Conservation (phyloP, 306 rosid species). For the Quercus ilex region DNA sequence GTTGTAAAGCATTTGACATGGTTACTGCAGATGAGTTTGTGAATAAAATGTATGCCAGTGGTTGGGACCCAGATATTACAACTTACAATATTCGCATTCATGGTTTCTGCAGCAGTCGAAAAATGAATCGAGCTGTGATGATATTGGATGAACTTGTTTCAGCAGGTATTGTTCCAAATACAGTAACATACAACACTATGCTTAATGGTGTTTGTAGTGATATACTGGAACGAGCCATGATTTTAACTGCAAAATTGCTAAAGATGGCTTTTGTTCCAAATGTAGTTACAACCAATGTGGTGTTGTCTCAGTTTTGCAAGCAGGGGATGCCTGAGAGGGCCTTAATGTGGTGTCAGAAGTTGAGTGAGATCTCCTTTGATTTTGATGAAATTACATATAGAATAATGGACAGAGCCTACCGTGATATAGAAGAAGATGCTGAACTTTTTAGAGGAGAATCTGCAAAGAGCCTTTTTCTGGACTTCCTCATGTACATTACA, state of each 20-base stretch:
- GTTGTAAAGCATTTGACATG: conserved; percentile 64
- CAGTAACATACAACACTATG: conserved; percentile 68
- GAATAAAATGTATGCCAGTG: conserved; percentile 46
- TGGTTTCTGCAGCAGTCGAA: conserved; percentile 50
- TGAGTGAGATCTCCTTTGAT: conserved; percentile 44
- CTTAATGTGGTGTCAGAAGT: conserved; percentile 69
- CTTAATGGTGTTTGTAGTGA: conserved; percentile 58
- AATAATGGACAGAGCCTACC: conserved; percentile 52
- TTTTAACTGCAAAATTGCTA: conserved; percentile 65
- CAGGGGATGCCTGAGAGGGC: conserved; percentile 79
- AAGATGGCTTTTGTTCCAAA: conserved; percentile 73
- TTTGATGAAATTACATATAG: conserved; percentile 50
- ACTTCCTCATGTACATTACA: conserved; percentile 73
- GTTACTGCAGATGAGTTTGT: conserved; percentile 51
- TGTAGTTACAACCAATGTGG: conserved; percentile 50
- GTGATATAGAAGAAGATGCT: conserved; percentile 33
- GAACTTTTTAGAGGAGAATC: conserved; percentile 31
- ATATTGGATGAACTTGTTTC: conserved; percentile 60
- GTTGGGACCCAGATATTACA: conserved; percentile 65
- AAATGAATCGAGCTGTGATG: conserved; percentile 50
- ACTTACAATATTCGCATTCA: conserved; percentile 63
- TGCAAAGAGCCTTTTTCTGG: conserved; percentile 60
- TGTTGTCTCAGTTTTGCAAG: conserved; percentile 69
- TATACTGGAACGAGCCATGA: conserved; percentile 59
- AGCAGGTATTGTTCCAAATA: conserved; percentile 55